These are phyloP conservation scores for Crithidia expoeki DNA, from an alignment of 208 protist species.

Conservation along the genomic window DNA sequence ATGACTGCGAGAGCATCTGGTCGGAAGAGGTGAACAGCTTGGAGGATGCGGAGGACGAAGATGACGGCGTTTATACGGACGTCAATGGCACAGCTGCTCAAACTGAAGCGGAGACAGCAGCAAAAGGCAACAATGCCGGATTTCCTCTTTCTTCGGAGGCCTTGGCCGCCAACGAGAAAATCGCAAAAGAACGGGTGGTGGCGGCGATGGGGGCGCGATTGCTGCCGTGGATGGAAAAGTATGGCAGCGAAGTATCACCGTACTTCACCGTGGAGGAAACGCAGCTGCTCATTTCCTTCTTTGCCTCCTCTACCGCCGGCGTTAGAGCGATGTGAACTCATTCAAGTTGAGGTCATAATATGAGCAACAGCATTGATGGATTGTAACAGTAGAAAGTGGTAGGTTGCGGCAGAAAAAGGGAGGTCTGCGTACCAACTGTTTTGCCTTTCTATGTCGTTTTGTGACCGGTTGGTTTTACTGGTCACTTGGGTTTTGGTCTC, in stretches of 20 bases:
- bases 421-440: too few species aligned
- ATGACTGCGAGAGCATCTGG: too few species aligned
- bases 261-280: conserved; percentile 31
- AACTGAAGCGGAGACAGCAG: neutral
- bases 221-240: conserved; percentile 29
- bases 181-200: conserved; percentile 11
- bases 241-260: conserved; percentile 21
- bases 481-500: too few species aligned
- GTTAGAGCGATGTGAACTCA: neutral
- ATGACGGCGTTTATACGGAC: neutral
- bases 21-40: conserved; percentile 27
- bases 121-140: neutral
- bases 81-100: neutral
- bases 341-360: too few species aligned
- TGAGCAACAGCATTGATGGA: too few species aligned
- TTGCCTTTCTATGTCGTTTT: too few species aligned
- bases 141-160: neutral
- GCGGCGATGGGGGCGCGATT: conserved; percentile 18
- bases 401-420: too few species aligned
- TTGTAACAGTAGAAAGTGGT: too few species aligned
- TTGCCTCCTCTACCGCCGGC: neutral
- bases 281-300: conserved; percentile 21
- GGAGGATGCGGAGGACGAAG: conserved; percentile 8
- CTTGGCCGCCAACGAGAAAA: neutral
- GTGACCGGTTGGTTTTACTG: too few species aligned